A percentile compares a stretch with the other conserved stretches of the same genome.
Conservation (phyloP, 139 green algal genomes). For the Monoraphidium neglectum region DNA sequence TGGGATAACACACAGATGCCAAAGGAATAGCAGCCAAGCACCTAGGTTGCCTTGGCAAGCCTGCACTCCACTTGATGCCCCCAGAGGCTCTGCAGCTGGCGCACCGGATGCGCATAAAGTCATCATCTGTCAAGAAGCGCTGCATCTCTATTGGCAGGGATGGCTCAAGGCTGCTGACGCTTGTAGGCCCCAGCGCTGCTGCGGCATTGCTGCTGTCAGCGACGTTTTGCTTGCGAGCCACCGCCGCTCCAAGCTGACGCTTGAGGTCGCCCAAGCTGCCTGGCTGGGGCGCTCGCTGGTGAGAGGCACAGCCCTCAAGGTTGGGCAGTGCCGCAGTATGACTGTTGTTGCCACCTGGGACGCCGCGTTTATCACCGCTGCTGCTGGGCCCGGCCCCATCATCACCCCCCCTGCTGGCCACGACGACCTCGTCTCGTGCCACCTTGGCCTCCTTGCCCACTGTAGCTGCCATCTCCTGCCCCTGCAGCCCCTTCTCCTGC, state of each 20-base stretch:
- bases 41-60: too few relatives aligned
- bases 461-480: not conserved
- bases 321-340: not conserved
- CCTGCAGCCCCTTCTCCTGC: slow-evolving; percentile 9
- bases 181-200: slow-evolving; percentile 5
- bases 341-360: slow-evolving; percentile 20
- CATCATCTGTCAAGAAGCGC: slow-evolving; percentile 81
- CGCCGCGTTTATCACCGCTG: not conserved
- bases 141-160: slow-evolving; percentile 65
- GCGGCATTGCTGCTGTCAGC: not conserved
- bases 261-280: slow-evolving; percentile 41
- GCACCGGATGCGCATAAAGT: slow-evolving; percentile 85
- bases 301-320: not conserved
- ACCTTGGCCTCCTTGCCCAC: not conserved
- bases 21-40: too few relatives aligned
- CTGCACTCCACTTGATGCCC: too few relatives aligned
- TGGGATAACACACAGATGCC: too few relatives aligned
- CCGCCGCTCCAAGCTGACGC: slow-evolving; percentile 46
- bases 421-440: not conserved
- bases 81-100: slow-evolving; percentile 28
- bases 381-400: not conserved
- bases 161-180: not conserved
- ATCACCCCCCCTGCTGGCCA: slow-evolving; percentile 1
- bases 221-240: slow-evolving; percentile 7
- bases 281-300: not conserved